Evolutionary conservation across 768 basidiomycete species (phyloP), one percentile per base, ranked within the genome.

Genomic region (Mycena filopes): DNA sequence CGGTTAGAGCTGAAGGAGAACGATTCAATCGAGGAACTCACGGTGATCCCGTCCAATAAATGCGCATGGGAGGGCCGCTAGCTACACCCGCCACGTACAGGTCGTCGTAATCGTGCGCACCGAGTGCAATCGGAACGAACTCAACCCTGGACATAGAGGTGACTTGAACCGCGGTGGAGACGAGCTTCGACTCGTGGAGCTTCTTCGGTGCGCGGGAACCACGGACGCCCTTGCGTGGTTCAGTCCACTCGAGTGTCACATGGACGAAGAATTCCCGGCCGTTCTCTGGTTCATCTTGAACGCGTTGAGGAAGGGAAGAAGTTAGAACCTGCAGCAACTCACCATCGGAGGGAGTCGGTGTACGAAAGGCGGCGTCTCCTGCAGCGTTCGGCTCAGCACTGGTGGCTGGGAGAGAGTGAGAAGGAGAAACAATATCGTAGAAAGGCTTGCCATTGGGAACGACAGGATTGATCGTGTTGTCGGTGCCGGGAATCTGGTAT

Each of bases 121-220:
- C 33, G 8, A 59, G 40, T 1, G 58, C 58, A 12, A 59, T 50
- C 5, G 58, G 48, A 13, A 58, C 48, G 36, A 58, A 58, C 1
- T 16, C 56, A 10, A 58, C 46, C 3, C 36, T 31, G 13, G 58
- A 41, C 1, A 12, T 59, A 13, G 36, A 5, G 4, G 50, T 36
- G 2, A 59, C 48, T 10, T 59, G 47, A 2, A 59, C 28, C 3
- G 58, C 11, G 10, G 4, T 28, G 16, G 47, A 21, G 16, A 59
- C 58, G 4, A 59, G 38, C 40, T 59, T 59, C 18, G 58, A 59
- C 42, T 49, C 47, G 10, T 59, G 58, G 38, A 28, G 5, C 48
- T 59, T 49, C 58, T 59, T 59, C n/a, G 4, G 38, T 9, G 28
- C n/a, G n/a, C n/a, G n/a, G n/a, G n/a, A n/a, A n/a, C n/a, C n/a